Evolutionary conservation across 352 stramenopile genomes (phyloP), one percentile per base, ranked within the genome.

Genomic region (Globisporangium carolinianum): DNA sequence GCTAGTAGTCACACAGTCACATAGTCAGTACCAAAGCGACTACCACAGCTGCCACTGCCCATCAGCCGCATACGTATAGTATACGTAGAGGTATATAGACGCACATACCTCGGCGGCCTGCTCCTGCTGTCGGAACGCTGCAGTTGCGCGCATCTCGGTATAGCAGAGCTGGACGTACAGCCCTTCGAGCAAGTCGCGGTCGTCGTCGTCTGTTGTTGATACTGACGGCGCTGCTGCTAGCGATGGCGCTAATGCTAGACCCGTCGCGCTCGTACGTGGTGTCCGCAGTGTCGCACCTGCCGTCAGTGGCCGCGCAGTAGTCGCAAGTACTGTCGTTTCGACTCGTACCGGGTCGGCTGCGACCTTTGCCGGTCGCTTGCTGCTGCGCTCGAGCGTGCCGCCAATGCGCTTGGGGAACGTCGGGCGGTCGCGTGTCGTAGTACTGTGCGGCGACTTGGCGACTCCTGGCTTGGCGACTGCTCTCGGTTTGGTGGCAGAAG

Each of bases 121-220:
- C 47, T 89, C 72, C 66, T 89, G 79, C 0, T 49, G 61, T 6
- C 48, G 56, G 48, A 86, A 85, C 6, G 67, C 61, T 12, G 73
- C 62, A 1, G 63, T 49, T 2, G 69, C 63, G 52, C 70, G 70
- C 17, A 67, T 70, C 60, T 87, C 72, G 0, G 65, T 58, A 9
- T 84, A 75, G 41, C 72, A 77, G 5, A 89, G 59, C 53, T 87
- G 76, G 42, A 71, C 67, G 39, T 84, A 81, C 14, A 86, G 39
- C 5, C 63, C 68, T 41, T 85, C 66, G 4, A 89, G 60, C 15
- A 81, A 43, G 54, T 85, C 74, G 3, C 82, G 57, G 48, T 86
- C 76, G 17, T 80, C 70, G 35, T 75, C 56, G 24, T 60, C 17
- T 36, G 52, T 18, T 32, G 24, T 32, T 32, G 24, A 32, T 32